Base-by-base conservation (phyloP, 208 protist species). In the Trypanosoma boissoni region DNA sequence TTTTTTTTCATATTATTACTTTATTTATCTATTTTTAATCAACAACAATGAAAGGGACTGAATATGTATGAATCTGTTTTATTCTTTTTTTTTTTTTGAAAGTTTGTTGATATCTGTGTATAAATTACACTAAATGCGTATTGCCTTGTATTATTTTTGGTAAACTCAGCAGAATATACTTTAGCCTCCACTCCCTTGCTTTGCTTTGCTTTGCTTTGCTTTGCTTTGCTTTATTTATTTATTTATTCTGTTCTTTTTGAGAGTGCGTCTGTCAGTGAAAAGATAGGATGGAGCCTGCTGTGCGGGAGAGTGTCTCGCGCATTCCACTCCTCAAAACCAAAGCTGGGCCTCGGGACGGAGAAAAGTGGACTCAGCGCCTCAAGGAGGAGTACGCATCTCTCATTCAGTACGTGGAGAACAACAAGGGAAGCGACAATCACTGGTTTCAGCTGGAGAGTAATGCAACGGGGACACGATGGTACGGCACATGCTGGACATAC, bases 401-500 rank as follows among this genome's bases (percentile, higher is more conserved):
- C 4, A 99, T 99, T 65, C 76, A 91, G 65, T 98, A 97, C 60
- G 87, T 98, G 16, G 83, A 98, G 70, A 88, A 92, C 66, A 99
- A 98, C 78, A 98, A 99, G 72, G 90, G 88, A 26, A 88, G 52
- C 46, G 97, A 98, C 58, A 83, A 86, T 43, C 96, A 99, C 72
- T 99, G 97, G 97, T 99, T 99, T 61, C 83, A 81, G 8, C 77
- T 99, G 12, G 93, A 98, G 64, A 94, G 91, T 54, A 98, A 99
- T 72, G 77, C 79, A 27, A 70, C 82, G 31, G 96, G 97, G 31
- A 98, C 94, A 31, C 86, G 83, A 34, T 99, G 97, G 98, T 91
- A 92, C 56, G 97, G 98, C 41, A 99, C 89, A 63, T 98, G 95
- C 76, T 99, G 97, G 96, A 97, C 88, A 31, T 91, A 98, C 57